Evolutionary conservation across 257 asterid species (phyloP).

Genomic region (Striga asiatica): DNA sequence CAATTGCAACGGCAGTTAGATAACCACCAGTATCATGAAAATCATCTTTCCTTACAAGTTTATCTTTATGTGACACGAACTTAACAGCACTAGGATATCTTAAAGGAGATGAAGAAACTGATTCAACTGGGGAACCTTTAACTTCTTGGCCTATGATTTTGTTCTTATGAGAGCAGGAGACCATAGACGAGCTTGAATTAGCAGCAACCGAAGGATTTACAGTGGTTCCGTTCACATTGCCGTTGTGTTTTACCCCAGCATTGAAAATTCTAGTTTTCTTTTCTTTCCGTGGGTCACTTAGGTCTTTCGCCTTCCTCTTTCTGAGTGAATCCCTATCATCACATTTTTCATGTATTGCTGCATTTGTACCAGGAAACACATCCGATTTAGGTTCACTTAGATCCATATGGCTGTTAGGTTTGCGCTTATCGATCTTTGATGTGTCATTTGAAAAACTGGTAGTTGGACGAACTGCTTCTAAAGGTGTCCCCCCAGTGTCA

Average conservation of each 20-base stretch:
- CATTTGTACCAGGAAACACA: constrained; percentile 19
- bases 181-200: constrained; percentile 90
- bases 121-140: constrained; percentile 82
- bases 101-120: constrained; percentile 91
- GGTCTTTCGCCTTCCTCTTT: constrained; percentile 52
- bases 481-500: constrained; percentile 35
- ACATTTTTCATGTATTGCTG: constrained; percentile 25
- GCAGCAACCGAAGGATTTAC: constrained; percentile 59
- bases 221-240: too few relatives aligned
- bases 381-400: constrained; percentile 28
- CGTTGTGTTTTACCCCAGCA: too few relatives aligned
- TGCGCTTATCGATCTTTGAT: constrained; percentile 27
- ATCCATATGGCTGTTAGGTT: constrained; percentile 30
- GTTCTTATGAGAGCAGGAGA: constrained; percentile 61
- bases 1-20: too few relatives aligned
- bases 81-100: too few relatives aligned
- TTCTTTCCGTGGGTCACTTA: too few relatives aligned
- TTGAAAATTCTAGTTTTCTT: too few relatives aligned
- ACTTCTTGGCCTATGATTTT: constrained; percentile 33
- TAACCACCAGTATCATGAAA: too few relatives aligned
- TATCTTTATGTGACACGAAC: too few relatives aligned
- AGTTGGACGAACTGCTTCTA: constrained; percentile 42
- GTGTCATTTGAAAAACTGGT: constrained; percentile 35
- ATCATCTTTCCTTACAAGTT: too few relatives aligned
- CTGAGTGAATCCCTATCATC: constrained; percentile 34